A percentile compares a stretch with the other conserved stretches of the same genome.
phyloP scores from a whole-genome alignment of 2,329 filamentous ascomycete species.

The Colletotrichum sp. region DNA sequence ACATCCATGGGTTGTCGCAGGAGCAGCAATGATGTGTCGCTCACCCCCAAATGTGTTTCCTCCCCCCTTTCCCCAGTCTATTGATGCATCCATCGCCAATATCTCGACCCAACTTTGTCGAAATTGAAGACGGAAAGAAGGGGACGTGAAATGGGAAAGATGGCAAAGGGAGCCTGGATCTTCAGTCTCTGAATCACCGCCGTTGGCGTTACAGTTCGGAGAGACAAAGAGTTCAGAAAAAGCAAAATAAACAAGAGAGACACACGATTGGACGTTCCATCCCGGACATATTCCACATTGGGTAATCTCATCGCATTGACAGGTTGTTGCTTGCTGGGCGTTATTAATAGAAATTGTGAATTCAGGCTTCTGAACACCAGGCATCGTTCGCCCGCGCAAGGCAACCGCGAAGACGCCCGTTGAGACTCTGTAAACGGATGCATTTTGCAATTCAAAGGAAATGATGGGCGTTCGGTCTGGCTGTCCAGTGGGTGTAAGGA shows the following conservation, averaged over 20 bases:
- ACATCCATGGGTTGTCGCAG: background rate
- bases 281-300: constrained; percentile 6
- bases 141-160: background rate
- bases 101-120: background rate
- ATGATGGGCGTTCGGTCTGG: background rate
- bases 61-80: background rate
- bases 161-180: background rate
- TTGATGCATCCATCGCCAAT: background rate
- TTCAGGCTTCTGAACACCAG: background rate
- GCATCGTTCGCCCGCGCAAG: background rate
- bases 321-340: background rate
- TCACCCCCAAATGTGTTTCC: background rate
- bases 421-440: background rate
- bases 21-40: background rate
- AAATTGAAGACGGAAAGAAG: background rate
- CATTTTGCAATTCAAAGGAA: background rate
- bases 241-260: constrained; percentile 16
- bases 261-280: constrained; percentile 1
- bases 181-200: background rate
- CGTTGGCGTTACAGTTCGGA: constrained; percentile 5
- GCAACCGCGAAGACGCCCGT: background rate
- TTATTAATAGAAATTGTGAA: constrained; percentile 3
- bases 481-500: background rate
- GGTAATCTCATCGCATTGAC: constrained; percentile 20
- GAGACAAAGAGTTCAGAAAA: constrained; percentile 1